Base-by-base conservation (phyloP, 73 alveolate genomes). In the Paramecium primaurelia region DNA sequence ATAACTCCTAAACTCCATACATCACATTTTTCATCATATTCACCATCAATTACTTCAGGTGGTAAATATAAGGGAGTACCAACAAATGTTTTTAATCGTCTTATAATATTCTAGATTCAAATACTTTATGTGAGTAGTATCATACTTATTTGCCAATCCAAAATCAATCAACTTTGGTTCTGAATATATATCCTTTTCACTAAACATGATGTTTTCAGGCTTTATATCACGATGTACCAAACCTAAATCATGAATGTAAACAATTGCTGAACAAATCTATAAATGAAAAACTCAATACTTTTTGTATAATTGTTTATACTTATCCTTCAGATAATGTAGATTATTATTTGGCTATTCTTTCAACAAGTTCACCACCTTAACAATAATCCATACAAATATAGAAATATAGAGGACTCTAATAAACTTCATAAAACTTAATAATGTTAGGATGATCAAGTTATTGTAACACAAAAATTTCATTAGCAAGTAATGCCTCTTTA, bases 51-150 rank as follows among this genome's bases (percentile, higher is more conserved):
- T 10, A 97, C 99, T 86, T 97, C 99, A 11, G 99, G 99, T n/a
- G 99, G 98, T 5, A 97, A 96, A 92, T 97, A 97, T 58, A 96
- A 96, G 14, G 99, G 99, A 8, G 99, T 97, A 10, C 99, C 99
- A 59, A 97, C 98, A 26, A 97, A 95, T 25, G 98, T 97, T 88
- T 96, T 96, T 96, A 97, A 92, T 92, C 96, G 94, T 38, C 96
- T 96, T 96, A 71, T 40, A 77, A 77, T 44, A 40, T 16, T 54
- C 95, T 32, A 94, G 94, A 71, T 37, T 73, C 59, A 73, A 73
- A 34, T 73, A 73, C 95, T 96, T 92, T 94, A 94, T 90, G 92
- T 96, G 92, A 88, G 92, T 30, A 95, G 95, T 44, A 42, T 86
- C 95, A 59, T 59, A 86, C 84, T 94, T 92, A 38, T 92, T 93